Conservation (phyloP, 495 filamentous ascomycete species). For the Penicillium canariense region DNA sequence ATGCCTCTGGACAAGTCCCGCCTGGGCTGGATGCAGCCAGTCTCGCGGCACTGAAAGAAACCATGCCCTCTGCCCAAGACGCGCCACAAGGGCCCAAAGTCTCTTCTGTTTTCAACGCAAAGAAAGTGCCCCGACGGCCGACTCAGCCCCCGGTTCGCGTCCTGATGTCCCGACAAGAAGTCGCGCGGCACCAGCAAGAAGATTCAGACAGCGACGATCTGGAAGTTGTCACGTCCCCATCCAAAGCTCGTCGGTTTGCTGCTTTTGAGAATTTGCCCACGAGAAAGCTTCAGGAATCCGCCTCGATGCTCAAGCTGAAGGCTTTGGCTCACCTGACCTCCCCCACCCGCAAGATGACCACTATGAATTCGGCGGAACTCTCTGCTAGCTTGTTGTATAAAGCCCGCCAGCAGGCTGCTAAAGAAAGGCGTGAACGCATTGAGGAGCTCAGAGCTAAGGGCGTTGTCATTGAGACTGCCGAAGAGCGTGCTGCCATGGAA, state of each 20-base stretch:
- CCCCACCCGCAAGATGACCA: constrained; percentile 51
- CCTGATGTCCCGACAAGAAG: constrained; percentile 35
- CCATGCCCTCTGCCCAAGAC: constrained; percentile 7
- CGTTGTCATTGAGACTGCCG: constrained; percentile 76
- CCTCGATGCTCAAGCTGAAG: constrained; percentile 65
- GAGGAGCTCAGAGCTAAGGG: constrained; percentile 74
- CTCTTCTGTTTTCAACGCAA: neutral
- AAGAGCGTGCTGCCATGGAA: constrained; percentile 77
- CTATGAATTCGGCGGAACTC: constrained; percentile 68
- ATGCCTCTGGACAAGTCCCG: constrained; percentile 14
- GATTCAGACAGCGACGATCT: constrained; percentile 72
- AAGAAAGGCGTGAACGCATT: constrained; percentile 75
- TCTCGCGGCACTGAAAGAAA: constrained; percentile 22
- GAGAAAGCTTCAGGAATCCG: constrained; percentile 55
- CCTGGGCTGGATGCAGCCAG: neutral
- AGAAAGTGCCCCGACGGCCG: constrained; percentile 15
- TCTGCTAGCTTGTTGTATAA: constrained; percentile 63
- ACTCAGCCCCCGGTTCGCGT: constrained; percentile 38
- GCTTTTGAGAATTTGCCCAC: constrained; percentile 69
- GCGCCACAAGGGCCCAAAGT: neutral
- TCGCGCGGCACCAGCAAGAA: constrained; percentile 40
- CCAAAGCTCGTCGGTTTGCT: constrained; percentile 43
- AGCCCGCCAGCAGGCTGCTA: constrained; percentile 75
- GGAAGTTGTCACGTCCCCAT: constrained; percentile 54
- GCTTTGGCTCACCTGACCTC: constrained; percentile 72